A percentile compares a stretch with the other conserved stretches of the same genome.
Conservation (phyloP, 331 rosid genomes). For the Pyrus hybrid region DNA sequence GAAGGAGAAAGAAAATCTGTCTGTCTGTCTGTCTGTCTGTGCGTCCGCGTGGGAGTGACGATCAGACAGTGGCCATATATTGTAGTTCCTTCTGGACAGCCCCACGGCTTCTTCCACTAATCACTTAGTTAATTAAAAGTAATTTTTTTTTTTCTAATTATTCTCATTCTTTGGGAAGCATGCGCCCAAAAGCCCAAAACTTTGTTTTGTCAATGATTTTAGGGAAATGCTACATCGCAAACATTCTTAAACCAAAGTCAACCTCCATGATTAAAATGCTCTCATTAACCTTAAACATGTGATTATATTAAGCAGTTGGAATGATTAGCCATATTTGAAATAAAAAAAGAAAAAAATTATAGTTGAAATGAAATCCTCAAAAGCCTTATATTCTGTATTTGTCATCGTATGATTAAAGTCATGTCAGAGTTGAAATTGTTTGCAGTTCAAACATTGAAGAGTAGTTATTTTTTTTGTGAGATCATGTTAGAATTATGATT, state of each 20-base stretch:
- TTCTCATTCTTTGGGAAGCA: slow-evolving; percentile 8
- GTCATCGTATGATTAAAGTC: not conserved
- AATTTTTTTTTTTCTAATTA: not conserved
- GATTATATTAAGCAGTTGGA: not conserved
- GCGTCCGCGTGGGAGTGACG: slow-evolving; percentile 34
- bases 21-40: slow-evolving; percentile 6
- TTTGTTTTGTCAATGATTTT: not conserved
- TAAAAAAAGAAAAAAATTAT: not conserved
- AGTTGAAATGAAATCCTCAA: not conserved
- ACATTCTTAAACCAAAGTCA: slow-evolving; percentile 3
- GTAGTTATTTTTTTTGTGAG: too few relatives aligned
- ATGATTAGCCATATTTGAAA: not conserved
- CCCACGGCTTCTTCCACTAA: slow-evolving; percentile 16
- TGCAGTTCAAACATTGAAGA: too few relatives aligned
- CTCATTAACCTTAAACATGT: slow-evolving; percentile 6
- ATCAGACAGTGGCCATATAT: slow-evolving; percentile 9
- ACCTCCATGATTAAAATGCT: slow-evolving; percentile 6
- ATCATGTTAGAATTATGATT: too few relatives aligned
- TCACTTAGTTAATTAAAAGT: not conserved
- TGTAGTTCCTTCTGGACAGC: not conserved
- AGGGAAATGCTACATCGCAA: not conserved
- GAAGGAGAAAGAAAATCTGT: not conserved
- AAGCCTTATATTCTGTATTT: not conserved
- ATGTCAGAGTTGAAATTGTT: too few relatives aligned
- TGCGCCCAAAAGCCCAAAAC: too few relatives aligned